phyloP scores from a whole-genome alignment of 805 yeast genomes.

The Saccharomyces mikatae region DNA sequence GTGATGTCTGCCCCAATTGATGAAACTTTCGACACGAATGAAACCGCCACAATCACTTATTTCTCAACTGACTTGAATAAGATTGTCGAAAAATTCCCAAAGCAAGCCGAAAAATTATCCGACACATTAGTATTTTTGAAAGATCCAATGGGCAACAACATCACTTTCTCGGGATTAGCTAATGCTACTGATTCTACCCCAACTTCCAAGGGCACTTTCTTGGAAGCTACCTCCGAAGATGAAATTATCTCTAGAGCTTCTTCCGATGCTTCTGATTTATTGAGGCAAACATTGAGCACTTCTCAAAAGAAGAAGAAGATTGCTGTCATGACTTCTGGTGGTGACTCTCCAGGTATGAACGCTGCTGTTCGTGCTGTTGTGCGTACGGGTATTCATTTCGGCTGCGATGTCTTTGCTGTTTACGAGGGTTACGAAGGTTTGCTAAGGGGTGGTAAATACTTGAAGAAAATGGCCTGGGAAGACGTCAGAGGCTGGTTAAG shows the following conservation, averaged over 20 bases:
- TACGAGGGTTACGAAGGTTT: constrained; percentile 94
- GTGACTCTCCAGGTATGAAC: constrained; percentile 99
- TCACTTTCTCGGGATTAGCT: constrained; percentile 46
- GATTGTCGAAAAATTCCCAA: constrained; percentile 18
- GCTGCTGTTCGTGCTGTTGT: constrained; percentile 94
- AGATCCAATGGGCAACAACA: constrained; percentile 60
- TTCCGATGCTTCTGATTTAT: constrained; percentile 14
- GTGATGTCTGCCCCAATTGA: constrained; percentile 28
- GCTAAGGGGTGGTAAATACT: constrained; percentile 72
- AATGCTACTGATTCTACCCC: constrained; percentile 33
- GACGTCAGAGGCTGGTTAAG: constrained; percentile 92
- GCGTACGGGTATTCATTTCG: constrained; percentile 77
- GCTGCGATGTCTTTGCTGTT: constrained; percentile 86
- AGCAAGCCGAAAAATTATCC: constrained; percentile 17
- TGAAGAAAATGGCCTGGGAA: constrained; percentile 80
- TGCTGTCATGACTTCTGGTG: constrained; percentile 97
- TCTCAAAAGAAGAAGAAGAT: constrained; percentile 35
- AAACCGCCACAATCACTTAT: constrained; percentile 27
- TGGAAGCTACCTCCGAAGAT: constrained; percentile 8
- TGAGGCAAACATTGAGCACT: constrained; percentile 13
- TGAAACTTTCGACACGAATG: constrained; percentile 3
- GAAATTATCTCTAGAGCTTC: constrained; percentile 12
- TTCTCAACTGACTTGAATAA: constrained; percentile 35
- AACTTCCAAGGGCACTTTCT: constrained; percentile 19
- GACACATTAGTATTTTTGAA: constrained; percentile 22